Evolutionary conservation across 371 early-diverging fungal species (phyloP).

Genomic region (Actinomortierella wolfii): DNA sequence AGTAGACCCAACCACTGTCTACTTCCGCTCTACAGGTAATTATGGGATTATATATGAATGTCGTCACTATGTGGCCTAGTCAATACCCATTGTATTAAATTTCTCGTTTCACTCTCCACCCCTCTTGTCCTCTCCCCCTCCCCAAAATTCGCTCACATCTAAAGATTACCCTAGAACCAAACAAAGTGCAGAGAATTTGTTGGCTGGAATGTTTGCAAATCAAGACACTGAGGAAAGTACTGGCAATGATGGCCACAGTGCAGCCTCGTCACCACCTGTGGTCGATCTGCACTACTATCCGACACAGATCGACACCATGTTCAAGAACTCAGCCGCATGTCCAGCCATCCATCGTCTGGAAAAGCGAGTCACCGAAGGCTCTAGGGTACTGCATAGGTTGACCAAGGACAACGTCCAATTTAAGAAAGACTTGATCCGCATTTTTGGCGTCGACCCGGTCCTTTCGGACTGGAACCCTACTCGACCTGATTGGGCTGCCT

Average conservation of each 20-base stretch:
- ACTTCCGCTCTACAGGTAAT: constrained; percentile 42
- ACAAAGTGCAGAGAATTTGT: constrained; percentile 55
- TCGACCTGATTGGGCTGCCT: constrained; percentile 33
- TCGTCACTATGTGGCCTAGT: too few species aligned
- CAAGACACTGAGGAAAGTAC: neutral
- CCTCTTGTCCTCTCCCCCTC: neutral
- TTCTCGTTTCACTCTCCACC: neutral
- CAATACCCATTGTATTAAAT: too few species aligned
- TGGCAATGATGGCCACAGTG: constrained; percentile 3
- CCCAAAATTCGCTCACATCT: constrained; percentile 16
- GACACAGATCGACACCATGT: constrained; percentile 53
- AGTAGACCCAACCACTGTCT: constrained; percentile 22
- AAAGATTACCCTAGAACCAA: constrained; percentile 58
- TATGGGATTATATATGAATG: neutral
- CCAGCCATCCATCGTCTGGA: constrained; percentile 39
- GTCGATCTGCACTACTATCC: constrained; percentile 49
- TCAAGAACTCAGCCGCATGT: constrained; percentile 50
- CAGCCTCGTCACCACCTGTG: constrained; percentile 33
- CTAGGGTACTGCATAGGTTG: constrained; percentile 18
- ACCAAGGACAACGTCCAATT: constrained; percentile 26
- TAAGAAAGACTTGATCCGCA: constrained; percentile 42
- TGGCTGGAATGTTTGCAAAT: constrained; percentile 56
- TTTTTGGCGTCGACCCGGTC: constrained; percentile 18
- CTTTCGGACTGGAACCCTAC: too few species aligned
- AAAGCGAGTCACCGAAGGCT: constrained; percentile 12